These are phyloP conservation scores for Monosporascus sp. DNA, from an alignment of 2,329 filamentous ascomycete species.

Conservation along the genomic window DNA sequence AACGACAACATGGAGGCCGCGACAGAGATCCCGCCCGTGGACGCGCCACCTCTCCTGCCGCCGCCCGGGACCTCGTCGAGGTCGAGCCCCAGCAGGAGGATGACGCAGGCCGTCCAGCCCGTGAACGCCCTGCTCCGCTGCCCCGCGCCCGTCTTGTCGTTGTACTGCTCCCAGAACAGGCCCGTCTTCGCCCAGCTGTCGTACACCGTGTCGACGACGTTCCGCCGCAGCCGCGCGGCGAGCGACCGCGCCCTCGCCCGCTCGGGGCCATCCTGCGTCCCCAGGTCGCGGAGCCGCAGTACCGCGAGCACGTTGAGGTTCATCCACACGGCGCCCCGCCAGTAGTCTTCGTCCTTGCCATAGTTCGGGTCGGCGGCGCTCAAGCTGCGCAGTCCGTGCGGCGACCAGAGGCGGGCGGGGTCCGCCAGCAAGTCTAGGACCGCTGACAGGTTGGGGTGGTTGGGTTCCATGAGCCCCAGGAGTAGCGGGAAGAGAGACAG, in stretches of 20 bases:
- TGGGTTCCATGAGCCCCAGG: constrained; percentile 12
- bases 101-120: constrained; percentile 68
- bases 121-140: constrained; percentile 68
- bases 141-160: constrained; percentile 60
- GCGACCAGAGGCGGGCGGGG: constrained; percentile 8
- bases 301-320: constrained; percentile 42
- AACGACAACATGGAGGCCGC: neutral
- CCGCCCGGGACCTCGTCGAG: constrained; percentile 12
- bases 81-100: constrained; percentile 66
- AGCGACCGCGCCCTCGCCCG: constrained; percentile 6
- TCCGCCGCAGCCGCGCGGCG: constrained; percentile 13
- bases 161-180: constrained; percentile 70
- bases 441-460: constrained; percentile 11
- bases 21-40: neutral
- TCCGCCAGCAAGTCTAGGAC: constrained; percentile 12
- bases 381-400: constrained; percentile 13
- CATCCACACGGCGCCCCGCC: constrained; percentile 17
- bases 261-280: neutral
- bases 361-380: constrained; percentile 10
- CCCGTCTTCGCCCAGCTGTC: constrained; percentile 60
- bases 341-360: constrained; percentile 15
- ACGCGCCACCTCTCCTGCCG: neutral
- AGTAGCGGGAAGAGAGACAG: constrained; percentile 15
- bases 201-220: constrained; percentile 14
- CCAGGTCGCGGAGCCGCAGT: constrained; percentile 44